These are phyloP conservation scores for Meyerozyma athensensis DNA, from an alignment of 1,139 yeast species.

Conservation along the genomic window DNA sequence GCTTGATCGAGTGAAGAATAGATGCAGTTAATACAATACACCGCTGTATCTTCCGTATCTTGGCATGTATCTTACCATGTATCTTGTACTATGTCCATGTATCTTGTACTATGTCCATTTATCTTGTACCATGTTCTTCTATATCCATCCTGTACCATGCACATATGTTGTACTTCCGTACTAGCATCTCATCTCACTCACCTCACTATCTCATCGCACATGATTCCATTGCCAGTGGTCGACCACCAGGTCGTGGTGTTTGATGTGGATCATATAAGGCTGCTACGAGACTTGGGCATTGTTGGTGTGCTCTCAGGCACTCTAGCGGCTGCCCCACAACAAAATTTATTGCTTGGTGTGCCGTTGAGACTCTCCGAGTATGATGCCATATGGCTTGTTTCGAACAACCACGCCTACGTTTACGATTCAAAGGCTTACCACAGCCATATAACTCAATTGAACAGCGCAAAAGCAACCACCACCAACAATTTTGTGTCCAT, in stretches of 20 bases:
- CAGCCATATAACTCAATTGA: background rate
- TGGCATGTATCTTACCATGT: no score
- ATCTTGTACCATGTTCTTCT: background rate
- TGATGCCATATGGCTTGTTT: conserved; percentile 66
- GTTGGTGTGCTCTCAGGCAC: conserved; percentile 81
- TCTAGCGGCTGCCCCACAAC: conserved; percentile 85
- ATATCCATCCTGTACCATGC: background rate
- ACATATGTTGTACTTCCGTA: no score
- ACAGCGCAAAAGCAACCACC: background rate
- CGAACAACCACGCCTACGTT: conserved; percentile 34
- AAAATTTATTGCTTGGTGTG: conserved; percentile 75
- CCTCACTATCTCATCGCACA: background rate
- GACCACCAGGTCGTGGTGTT: conserved; percentile 39
- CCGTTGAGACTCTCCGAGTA: conserved; percentile 73
- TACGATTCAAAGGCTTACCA: conserved; percentile 25
- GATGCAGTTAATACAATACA: background rate
- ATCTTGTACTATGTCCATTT: background rate
- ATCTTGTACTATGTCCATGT: background rate
- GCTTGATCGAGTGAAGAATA: background rate
- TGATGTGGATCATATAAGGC: conserved; percentile 46
- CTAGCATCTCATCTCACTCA: no score
- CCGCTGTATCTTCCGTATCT: background rate
- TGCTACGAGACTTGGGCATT: conserved; percentile 51
- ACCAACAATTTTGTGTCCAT: background rate
- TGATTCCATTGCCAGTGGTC: conserved; percentile 1